These are phyloP conservation scores for Backusella luteola DNA, from an alignment of 192 early-diverging fungal genomes.

Conservation along the genomic window DNA sequence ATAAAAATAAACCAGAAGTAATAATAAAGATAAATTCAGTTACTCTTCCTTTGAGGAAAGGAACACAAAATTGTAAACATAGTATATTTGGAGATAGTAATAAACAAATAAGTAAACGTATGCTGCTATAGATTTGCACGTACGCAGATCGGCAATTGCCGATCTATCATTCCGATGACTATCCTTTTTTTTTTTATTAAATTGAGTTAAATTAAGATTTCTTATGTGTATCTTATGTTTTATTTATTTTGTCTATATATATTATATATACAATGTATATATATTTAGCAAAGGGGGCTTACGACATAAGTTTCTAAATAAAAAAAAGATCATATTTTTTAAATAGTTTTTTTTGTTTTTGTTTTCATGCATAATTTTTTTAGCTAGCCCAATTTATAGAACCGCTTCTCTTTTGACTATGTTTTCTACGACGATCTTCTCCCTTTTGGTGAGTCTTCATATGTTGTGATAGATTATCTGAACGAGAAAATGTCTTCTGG, in stretches of 20 bases:
- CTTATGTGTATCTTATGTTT: not conserved
- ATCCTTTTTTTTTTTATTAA: not conserved
- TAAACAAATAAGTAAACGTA: not conserved
- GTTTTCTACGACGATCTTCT: conserved; percentile 19
- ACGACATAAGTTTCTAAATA: conserved; percentile 2
- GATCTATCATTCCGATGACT: not conserved
- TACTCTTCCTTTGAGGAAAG: not conserved
- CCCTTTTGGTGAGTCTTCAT: conserved; percentile 40
- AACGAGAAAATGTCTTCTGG: conserved; percentile 57
- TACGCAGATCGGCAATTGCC: not conserved
- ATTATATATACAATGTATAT: not conserved
- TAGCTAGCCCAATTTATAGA: not conserved
- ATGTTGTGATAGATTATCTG: conserved; percentile 65
- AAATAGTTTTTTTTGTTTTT: not conserved
- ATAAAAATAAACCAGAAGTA: not conserved
- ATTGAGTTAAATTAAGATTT: not conserved
- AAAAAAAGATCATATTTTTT: not conserved
- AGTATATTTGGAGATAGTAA: not conserved
- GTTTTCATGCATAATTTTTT: not conserved
- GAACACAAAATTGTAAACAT: not conserved
- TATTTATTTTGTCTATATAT: conserved; percentile 7
- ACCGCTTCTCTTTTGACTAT: not conserved
- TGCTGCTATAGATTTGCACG: not conserved
- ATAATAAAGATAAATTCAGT: not conserved
- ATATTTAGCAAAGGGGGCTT: not conserved